Conservation (phyloP, 1,284 basidiomycete species). For the Trichosporon coremiiforme region DNA sequence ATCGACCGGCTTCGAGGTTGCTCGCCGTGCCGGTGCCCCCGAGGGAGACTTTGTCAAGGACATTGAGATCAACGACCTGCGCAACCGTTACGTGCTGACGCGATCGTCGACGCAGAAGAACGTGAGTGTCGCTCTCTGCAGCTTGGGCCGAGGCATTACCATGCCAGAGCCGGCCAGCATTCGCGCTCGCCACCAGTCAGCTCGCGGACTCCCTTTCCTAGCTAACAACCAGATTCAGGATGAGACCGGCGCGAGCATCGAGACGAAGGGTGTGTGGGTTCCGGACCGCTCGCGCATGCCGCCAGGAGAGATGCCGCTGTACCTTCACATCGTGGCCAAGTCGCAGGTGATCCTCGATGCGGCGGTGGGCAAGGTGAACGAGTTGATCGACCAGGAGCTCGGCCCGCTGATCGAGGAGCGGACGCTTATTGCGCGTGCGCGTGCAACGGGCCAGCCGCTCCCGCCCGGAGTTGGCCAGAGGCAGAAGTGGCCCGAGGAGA, state of each 20-base stretch:
- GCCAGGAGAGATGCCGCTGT: constrained; percentile 89
- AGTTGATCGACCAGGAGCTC: constrained; percentile 80
- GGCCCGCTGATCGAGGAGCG: constrained; percentile 86
- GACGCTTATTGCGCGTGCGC: constrained; percentile 55
- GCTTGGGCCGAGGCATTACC: too few relatives aligned
- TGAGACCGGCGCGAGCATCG: constrained; percentile 84
- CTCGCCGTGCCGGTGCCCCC: constrained; percentile 65
- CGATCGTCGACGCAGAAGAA: constrained; percentile 90
- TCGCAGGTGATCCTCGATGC: constrained; percentile 75
- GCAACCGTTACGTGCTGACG: constrained; percentile 94
- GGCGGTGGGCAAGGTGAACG: constrained; percentile 80
- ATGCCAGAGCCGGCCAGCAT: too few relatives aligned
- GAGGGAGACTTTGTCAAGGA: constrained; percentile 85
- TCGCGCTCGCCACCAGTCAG: too few relatives aligned
- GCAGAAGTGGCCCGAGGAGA: constrained; percentile 96
- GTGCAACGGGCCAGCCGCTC: constrained; percentile 48
- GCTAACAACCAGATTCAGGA: constrained; percentile 69
- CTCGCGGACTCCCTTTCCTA: too few relatives aligned
- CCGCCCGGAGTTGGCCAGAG: constrained; percentile 43
- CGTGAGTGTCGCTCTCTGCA: constrained; percentile 60
- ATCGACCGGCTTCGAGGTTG: constrained; percentile 58
- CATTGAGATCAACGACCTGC: constrained; percentile 91
- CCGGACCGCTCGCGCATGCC: constrained; percentile 86
- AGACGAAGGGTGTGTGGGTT: constrained; percentile 92
- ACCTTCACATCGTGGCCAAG: constrained; percentile 87